These are phyloP conservation scores for Myotisia sp. DNA, from an alignment of 2,329 filamentous ascomycete genomes.

Conservation along the genomic window DNA sequence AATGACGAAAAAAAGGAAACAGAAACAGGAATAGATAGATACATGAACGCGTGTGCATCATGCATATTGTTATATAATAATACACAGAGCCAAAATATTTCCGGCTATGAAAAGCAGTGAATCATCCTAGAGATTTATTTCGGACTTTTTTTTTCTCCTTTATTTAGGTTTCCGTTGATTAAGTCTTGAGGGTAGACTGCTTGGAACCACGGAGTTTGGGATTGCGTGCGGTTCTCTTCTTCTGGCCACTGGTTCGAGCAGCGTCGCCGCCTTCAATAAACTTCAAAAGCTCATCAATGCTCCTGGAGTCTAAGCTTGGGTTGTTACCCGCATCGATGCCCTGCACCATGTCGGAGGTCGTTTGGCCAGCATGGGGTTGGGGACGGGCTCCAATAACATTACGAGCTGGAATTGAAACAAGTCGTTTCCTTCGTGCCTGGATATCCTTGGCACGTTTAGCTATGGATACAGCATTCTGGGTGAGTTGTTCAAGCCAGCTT, in stretches of 20 bases:
- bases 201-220: conserved; percentile 32
- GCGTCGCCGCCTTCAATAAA: conserved; percentile 68
- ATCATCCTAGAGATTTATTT: too few species aligned
- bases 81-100: too few species aligned
- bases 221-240: conserved; percentile 29
- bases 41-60: too few species aligned
- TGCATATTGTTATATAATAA: too few species aligned
- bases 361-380: conserved; percentile 49
- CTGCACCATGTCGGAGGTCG: conserved; percentile 34
- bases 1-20: too few species aligned
- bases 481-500: conserved; percentile 90
- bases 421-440: conserved; percentile 57
- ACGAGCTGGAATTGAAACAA: conserved; percentile 53
- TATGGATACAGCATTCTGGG: conserved; percentile 84
- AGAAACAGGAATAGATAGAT: too few species aligned
- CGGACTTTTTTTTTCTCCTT: background rate
- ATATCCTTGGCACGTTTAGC: conserved; percentile 86
- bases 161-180: too few species aligned
- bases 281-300: conserved; percentile 82
- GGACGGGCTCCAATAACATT: conserved; percentile 45
- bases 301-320: conserved; percentile 54
- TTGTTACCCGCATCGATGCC: conserved; percentile 26
- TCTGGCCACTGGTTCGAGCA: conserved; percentile 31
- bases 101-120: too few species aligned
- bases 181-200: conserved; percentile 22